phyloP scores from a whole-genome alignment of 495 filamentous ascomycete genomes.

The Pyronema domesticum region DNA sequence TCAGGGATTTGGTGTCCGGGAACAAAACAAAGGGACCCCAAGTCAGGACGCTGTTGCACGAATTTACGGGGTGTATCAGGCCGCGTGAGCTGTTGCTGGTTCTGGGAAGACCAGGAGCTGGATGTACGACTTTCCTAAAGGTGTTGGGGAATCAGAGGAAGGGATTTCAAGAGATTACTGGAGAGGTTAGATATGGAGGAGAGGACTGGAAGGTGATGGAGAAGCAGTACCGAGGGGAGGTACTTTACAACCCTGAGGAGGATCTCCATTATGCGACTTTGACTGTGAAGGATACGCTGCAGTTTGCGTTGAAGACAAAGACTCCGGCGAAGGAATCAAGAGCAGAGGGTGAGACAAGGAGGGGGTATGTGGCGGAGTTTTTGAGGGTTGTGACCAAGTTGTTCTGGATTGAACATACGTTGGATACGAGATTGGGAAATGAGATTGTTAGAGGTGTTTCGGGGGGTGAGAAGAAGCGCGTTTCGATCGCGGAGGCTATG shows the following conservation, averaged over 20 bases:
- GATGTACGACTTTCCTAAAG: constrained; percentile 54
- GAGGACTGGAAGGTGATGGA: constrained; percentile 41
- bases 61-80: constrained; percentile 37
- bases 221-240: constrained; percentile 46
- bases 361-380: constrained; percentile 47
- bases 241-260: constrained; percentile 25
- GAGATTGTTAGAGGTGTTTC: constrained; percentile 48
- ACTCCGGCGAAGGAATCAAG: constrained; percentile 49
- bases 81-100: constrained; percentile 43
- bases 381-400: constrained; percentile 53
- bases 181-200: constrained; percentile 48
- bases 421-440: constrained; percentile 51
- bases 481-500: constrained; percentile 51
- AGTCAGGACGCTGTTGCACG: constrained; percentile 44
- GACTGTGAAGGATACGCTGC: constrained; percentile 48
- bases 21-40: constrained; percentile 31
- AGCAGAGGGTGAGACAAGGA: constrained; percentile 39
- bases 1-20: constrained; percentile 32
- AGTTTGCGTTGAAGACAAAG: constrained; percentile 51
- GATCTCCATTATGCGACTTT: constrained; percentile 62
- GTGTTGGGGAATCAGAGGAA: constrained; percentile 46
- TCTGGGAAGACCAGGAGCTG: constrained; percentile 51
- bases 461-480: constrained; percentile 58
- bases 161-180: constrained; percentile 43
- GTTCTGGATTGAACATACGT: constrained; percentile 58